phyloP scores from a whole-genome alignment of 106 monocot genomes.

The Allium cepa region DNA sequence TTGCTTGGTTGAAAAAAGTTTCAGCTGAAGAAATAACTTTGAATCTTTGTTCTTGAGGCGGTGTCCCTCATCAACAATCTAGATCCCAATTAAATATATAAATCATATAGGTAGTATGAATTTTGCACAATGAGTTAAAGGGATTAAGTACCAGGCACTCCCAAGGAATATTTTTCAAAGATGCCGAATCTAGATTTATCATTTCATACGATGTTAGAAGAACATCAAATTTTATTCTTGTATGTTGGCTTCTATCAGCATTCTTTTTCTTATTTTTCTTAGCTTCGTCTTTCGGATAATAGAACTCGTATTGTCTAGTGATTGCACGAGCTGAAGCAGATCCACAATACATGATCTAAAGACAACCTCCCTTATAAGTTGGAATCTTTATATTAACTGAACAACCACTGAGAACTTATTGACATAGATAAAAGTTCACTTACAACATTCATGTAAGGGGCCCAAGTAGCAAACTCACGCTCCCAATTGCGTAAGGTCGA shows the following conservation, averaged over 20 bases:
- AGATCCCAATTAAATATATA: background rate
- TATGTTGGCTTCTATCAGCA: constrained; percentile 28
- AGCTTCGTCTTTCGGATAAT: constrained; percentile 54
- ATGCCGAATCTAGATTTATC: constrained; percentile 86
- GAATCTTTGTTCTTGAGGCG: constrained; percentile 98
- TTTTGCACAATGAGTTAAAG: background rate
- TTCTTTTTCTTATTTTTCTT: constrained; percentile 60
- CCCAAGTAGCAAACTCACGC: constrained; percentile 99
- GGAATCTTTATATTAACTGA: background rate
- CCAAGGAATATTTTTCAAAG: constrained; percentile 78
- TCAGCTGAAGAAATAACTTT: constrained; percentile 86
- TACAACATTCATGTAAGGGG: constrained; percentile 97
- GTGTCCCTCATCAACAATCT: constrained; percentile 99
- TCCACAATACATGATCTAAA: constrained; percentile 98
- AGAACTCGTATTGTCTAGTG: constrained; percentile 84
- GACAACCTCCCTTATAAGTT: background rate
- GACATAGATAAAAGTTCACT: constrained; percentile 19
- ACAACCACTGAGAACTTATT: background rate
- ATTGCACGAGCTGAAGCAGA: constrained; percentile 65
- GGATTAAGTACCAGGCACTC: constrained; percentile 64
- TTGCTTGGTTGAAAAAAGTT: constrained; percentile 76
- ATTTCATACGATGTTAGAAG: constrained; percentile 98
- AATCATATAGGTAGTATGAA: background rate
- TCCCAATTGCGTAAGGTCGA: constrained; percentile 98
- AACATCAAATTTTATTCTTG: constrained; percentile 88